Evolutionary conservation across 495 filamentous ascomycete genomes (phyloP), one percentile per base, ranked within the genome.

Genomic region (Glonium stellatum): DNA sequence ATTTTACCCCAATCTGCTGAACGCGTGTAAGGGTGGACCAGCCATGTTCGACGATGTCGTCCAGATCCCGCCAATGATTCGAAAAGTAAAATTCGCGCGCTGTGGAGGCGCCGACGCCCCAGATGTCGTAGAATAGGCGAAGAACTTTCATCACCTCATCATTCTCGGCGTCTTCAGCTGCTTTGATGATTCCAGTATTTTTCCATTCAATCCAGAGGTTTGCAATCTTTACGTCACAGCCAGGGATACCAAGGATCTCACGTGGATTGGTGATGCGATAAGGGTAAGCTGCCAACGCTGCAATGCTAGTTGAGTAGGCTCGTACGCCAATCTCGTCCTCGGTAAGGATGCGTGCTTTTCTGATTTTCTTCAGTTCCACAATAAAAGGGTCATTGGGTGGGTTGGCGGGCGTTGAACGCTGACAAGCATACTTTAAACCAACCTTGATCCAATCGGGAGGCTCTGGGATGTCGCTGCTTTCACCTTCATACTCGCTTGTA

Each of bases 1-100:
- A 97, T 69, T 97, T 97, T n/a, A 97, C 71, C 0, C 93, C 93
- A 49, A 98, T 95, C 69, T 97, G 91, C 70, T 95, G 92, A 1
- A 87, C 87, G 15, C 91, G 81, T 0, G 78, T 85, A 0, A 97
- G 77, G 0, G 63, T 72, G 39, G 77, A 66, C 95, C 95, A 98
- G 23, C 88, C 91, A 63, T 85, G 76, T 65, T 95, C 87, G 57
- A 96, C 77, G 6, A 97, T 76, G 66, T 97, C 92, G 67, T 97
- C 91, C 0, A 91, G 77, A 49, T 85, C 80, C 31, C 76, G 77
- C 88, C 89, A 96, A 34, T 86, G 84, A 48, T 83, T 81, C 11
- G 77, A 67, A 70, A 85, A 89, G 74, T 89, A 93, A 67, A 96
- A 96, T 10, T 92, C 84, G 12, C 84, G 77, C 0, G 95, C 92